Evolutionary conservation across 306 rosid genomes (phyloP).

Genomic region (Sicyos baderoa): DNA sequence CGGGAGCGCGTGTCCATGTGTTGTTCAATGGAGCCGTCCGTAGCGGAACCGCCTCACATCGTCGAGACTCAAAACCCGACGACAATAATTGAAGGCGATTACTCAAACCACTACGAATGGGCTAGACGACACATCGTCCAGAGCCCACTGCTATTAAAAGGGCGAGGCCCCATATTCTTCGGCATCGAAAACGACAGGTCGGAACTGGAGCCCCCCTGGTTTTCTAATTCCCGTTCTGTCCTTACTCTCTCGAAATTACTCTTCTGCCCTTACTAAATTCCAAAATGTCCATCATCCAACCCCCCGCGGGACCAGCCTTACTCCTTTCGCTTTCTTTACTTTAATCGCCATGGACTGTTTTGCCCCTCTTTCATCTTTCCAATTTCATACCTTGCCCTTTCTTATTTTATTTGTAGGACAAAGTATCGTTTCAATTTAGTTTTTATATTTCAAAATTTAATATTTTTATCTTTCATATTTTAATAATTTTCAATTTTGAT

Average conservation of each 20-base stretch:
- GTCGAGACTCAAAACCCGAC: constrained; percentile 5
- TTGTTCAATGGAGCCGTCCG: not conserved
- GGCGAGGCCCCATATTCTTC: constrained; percentile 14
- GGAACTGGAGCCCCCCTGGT: constrained; percentile 8
- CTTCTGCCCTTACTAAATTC: not conserved
- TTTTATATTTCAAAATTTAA: no score
- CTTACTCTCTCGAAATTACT: fast-evolving
- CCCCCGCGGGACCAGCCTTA: not conserved
- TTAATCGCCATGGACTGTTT: not conserved
- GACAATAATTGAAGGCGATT: constrained; percentile 16
- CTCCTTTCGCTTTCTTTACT: not conserved
- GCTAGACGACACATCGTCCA: constrained; percentile 11
- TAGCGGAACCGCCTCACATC: not conserved
- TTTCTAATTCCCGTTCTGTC: not conserved
- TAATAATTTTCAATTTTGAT: no score
- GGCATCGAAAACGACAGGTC: constrained; percentile 19
- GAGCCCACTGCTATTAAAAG: constrained; percentile 20
- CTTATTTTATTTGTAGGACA: no score
- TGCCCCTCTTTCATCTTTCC: not conserved
- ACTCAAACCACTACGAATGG: constrained; percentile 16
- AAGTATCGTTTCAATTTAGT: no score
- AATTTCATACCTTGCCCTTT: not conserved
- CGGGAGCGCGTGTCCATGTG: not conserved
- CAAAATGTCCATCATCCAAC: not conserved
- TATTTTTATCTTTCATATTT: no score